Conservation (phyloP, 2,329 filamentous ascomycete species). For the Lasiodiplodia hormozganensis region DNA sequence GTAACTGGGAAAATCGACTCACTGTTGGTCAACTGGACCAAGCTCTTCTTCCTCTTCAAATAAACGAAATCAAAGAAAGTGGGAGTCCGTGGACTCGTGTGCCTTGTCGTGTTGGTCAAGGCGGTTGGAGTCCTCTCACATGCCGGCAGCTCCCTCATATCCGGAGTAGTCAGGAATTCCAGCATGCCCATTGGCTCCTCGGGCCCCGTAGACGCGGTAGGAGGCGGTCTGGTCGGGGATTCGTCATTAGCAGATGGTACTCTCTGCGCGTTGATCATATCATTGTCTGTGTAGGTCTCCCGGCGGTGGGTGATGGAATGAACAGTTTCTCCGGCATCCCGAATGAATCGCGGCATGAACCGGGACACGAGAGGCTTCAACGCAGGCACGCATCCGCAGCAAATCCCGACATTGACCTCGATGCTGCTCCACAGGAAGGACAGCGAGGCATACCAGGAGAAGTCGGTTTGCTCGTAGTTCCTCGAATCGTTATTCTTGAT, state of each 20-base stretch:
- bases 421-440: conserved; percentile 94
- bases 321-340: conserved; percentile 46
- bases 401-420: conserved; percentile 89
- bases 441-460: conserved; percentile 76
- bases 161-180: conserved; percentile 62
- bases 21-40: conserved; percentile 67
- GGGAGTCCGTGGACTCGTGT: conserved; percentile 45
- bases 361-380: conserved; percentile 82
- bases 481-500: conserved; percentile 41
- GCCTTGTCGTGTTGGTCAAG: conserved; percentile 48
- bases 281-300: conserved; percentile 34
- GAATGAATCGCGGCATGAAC: conserved; percentile 63
- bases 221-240: conserved; percentile 3
- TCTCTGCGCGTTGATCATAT: conserved; percentile 26
- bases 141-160: conserved; percentile 45
- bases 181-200: conserved; percentile 53
- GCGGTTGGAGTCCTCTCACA: conserved; percentile 43
- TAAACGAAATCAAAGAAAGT: conserved; percentile 81
- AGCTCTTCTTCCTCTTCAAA: conserved; percentile 68
- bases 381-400: conserved; percentile 90
- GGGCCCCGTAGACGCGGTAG: conserved; percentile 30
- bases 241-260: conserved; percentile 15
- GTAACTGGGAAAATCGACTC: conserved; percentile 76
- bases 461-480: conserved; percentile 55
- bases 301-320: conserved; percentile 37